These are phyloP conservation scores for Trametes sp. DNA, from an alignment of 1,284 basidiomycete species.

Conservation along the genomic window DNA sequence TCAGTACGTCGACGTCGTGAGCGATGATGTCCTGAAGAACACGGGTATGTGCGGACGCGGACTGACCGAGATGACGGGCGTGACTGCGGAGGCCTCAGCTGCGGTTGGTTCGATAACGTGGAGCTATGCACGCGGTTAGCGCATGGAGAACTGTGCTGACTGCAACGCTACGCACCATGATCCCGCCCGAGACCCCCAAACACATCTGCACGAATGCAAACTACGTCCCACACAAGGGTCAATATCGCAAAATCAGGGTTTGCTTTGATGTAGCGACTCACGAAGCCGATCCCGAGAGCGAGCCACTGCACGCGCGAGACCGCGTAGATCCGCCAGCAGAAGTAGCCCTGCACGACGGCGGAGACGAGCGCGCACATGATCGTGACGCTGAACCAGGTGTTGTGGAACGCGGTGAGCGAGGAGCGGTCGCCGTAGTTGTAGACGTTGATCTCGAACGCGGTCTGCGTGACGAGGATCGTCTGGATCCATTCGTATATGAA, in stretches of 20 bases:
- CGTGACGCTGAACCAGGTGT: constrained; percentile 34
- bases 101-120: constrained; percentile 1
- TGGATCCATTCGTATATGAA: constrained; percentile 28
- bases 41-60: not conserved
- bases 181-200: constrained; percentile 8
- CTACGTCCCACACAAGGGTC: no score
- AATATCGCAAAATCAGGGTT: no score
- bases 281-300: constrained; percentile 17
- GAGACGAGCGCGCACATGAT: constrained; percentile 32
- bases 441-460: constrained; percentile 26
- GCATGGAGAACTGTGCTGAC: no score
- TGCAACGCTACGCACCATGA: not conserved
- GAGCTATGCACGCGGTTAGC: not conserved
- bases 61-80: constrained; percentile 13
- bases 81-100: not conserved
- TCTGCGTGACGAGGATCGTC: constrained; percentile 26
- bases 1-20: no score
- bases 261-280: no score
- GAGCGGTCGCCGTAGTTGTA: constrained; percentile 26
- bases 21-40: no score
- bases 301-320: constrained; percentile 22
- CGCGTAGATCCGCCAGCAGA: constrained; percentile 30
- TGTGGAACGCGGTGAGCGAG: constrained; percentile 20
- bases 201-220: constrained; percentile 16
- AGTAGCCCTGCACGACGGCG: constrained; percentile 30